These are phyloP conservation scores for Kodamaea fukazawae DNA, from an alignment of 805 yeast species.

Conservation along the genomic window DNA sequence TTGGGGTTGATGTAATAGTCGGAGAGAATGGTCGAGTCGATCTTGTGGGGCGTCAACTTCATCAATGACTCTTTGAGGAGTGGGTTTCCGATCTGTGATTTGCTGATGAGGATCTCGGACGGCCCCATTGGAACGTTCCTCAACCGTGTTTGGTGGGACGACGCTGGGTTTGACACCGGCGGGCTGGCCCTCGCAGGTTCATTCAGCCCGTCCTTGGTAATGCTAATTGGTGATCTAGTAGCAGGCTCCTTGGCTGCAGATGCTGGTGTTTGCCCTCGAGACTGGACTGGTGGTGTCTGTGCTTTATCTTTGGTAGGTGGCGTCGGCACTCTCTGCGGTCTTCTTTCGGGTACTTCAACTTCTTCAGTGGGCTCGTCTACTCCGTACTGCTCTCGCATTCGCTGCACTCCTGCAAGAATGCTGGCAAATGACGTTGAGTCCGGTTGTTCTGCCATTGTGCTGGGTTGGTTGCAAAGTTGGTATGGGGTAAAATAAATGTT, in stretches of 20 bases:
- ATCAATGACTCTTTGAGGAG: conserved; percentile 48
- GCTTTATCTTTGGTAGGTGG: too few species aligned
- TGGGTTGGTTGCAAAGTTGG: too few species aligned
- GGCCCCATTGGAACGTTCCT: conserved; percentile 7
- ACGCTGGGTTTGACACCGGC: too few species aligned
- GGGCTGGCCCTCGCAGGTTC: too few species aligned
- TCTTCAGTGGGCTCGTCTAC: conserved; percentile 4
- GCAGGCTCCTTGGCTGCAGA: too few species aligned
- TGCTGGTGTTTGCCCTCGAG: too few species aligned
- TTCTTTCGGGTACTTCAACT: neutral
- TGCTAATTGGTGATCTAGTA: too few species aligned
- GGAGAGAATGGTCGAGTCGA: conserved; percentile 48
- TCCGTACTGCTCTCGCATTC: conserved; percentile 48
- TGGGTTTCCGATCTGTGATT: conserved; percentile 73
- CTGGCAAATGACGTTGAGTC: conserved; percentile 68
- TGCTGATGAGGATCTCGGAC: conserved; percentile 19
- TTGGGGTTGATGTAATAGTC: conserved; percentile 65
- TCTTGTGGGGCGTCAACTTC: conserved; percentile 53
- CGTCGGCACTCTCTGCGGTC: too few species aligned
- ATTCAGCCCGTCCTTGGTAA: too few species aligned
- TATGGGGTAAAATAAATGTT: too few species aligned
- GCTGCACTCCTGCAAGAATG: conserved; percentile 66
- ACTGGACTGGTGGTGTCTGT: too few species aligned
- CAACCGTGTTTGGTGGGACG: neutral
- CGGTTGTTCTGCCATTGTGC: too few species aligned